phyloP scores from a whole-genome alignment of 2,329 filamentous ascomycete genomes.

The Aspergillus sclerotialis region DNA sequence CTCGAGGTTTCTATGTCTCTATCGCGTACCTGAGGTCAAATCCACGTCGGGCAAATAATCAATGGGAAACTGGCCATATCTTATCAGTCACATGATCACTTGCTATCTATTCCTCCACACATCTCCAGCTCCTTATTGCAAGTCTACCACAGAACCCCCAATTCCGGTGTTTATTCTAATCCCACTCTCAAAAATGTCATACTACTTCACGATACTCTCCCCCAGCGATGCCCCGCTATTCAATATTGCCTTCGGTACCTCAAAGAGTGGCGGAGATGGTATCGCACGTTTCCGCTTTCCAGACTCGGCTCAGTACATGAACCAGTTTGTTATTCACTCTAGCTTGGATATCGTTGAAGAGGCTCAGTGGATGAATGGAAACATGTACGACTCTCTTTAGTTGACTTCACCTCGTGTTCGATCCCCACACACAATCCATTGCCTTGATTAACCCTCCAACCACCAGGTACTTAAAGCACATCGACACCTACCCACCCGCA shows the following conservation, averaged over 20 bases:
- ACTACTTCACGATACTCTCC: slow-evolving; percentile 96
- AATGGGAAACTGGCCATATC: slow-evolving; percentile 1
- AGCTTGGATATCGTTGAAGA: slow-evolving; percentile 94
- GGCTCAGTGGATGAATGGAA: slow-evolving; percentile 81
- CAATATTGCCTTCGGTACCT: slow-evolving; percentile 94
- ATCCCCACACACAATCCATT: not conserved
- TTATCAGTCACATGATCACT: slow-evolving; percentile 13
- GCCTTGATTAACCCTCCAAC: slow-evolving; percentile 2
- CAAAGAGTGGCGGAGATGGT: slow-evolving; percentile 91
- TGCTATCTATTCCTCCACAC: slow-evolving; percentile 5
- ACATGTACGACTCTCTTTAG: slow-evolving; percentile 55
- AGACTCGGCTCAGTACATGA: slow-evolving; percentile 84
- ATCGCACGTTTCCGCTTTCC: slow-evolving; percentile 82
- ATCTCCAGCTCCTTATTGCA: slow-evolving; percentile 1
- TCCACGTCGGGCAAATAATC: no score
- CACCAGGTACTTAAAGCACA: slow-evolving; percentile 82
- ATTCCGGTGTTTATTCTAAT: slow-evolving; percentile 3
- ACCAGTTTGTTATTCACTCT: slow-evolving; percentile 95
- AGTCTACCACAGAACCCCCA: slow-evolving; percentile 2
- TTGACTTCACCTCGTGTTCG: not conserved
- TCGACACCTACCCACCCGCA: slow-evolving; percentile 79
- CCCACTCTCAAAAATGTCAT: slow-evolving; percentile 64
- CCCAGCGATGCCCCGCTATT: slow-evolving; percentile 94
- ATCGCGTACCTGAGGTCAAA: no score
- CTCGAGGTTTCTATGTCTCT: no score